Evolutionary conservation across 2,329 filamentous ascomycete genomes (phyloP), one percentile per base, ranked within the genome.

Genomic region (Torrubiellomyces zombiae): DNA sequence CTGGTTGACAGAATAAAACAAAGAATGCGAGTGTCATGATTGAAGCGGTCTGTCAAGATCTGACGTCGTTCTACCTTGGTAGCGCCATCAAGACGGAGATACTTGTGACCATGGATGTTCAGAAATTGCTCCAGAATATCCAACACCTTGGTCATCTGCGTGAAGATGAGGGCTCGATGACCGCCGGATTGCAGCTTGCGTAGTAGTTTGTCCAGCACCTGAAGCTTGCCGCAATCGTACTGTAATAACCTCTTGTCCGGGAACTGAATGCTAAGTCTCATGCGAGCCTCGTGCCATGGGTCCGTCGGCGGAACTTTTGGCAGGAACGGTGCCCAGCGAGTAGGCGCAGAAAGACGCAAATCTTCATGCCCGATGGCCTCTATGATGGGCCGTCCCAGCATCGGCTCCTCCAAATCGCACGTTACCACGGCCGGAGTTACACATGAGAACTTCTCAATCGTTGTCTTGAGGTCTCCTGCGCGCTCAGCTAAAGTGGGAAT

Each of bases 71-170:
- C 89, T 9, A 95, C 77, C 45, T 92, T 92, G 13, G 89, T 95
- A 5, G 82, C 76, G n/a, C 89, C 89, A 44, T 99, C 89, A 4
- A 99, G 67, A 12, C 89, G 82, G 11, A 98, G 67, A 45, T 99
- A 99, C 28, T 91, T 89, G 56, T 95, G 81, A 0, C 86, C 86
- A 41, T 98, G 86, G 25, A 98, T 94, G 44, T 94, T 95, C 38
- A 98, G 68, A 45, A 98, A 98, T 38, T 89, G 83, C 48, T 99
- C 89, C 3, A 99, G 63, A 28, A 99, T 92, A 47, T 99, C 86
- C 11, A 99, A 64, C 22, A 95, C 89, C 48, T 92, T 93, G 23
- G 89, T 95, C 89, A 99, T 98, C 44, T 99, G 89, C 0, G 91
- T 95, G 51, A 99, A 99, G 46, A 99, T 98, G 25, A 99, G 62